phyloP scores from a whole-genome alignment of 768 basidiomycete genomes.

The Wakefieldia striispora region DNA sequence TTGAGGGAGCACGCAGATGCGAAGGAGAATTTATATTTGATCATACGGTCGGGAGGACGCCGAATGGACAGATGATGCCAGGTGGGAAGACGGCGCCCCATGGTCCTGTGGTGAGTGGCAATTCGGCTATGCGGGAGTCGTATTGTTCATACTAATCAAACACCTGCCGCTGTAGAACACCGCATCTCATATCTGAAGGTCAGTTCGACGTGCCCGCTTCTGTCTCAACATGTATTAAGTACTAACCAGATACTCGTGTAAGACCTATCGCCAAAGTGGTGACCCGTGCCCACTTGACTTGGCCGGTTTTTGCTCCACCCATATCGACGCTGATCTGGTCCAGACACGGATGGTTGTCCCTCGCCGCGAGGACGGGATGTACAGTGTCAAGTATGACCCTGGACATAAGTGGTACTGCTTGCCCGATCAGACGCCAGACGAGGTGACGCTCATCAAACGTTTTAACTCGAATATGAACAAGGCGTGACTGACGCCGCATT shows the following conservation, averaged over 20 bases:
- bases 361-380: slow-evolving; percentile 28
- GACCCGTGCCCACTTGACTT: too few species aligned
- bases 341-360: too few species aligned
- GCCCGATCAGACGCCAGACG: slow-evolving; percentile 36
- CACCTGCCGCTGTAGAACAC: slow-evolving; percentile 28
- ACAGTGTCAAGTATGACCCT: slow-evolving; percentile 34
- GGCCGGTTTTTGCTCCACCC: slow-evolving; percentile 36
- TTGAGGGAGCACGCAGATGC: slow-evolving; percentile 36
- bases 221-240: too few species aligned
- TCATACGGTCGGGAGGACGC: slow-evolving; percentile 35
- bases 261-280: too few species aligned
- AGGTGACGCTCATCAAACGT: slow-evolving; percentile 41
- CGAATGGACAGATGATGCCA: too few species aligned
- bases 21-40: slow-evolving; percentile 41
- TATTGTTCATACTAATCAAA: slow-evolving; percentile 42
- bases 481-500: slow-evolving; percentile 38
- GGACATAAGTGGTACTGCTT: slow-evolving; percentile 39
- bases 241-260: too few species aligned
- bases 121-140: too few species aligned
- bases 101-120: too few species aligned
- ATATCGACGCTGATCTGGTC: slow-evolving; percentile 34
- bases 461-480: slow-evolving; percentile 38
- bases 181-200: slow-evolving; percentile 43
- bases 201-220: background rate
- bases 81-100: too few species aligned